phyloP scores from a whole-genome alignment of 202 grass and related monocot genomes.

The Carex arenaria region DNA sequence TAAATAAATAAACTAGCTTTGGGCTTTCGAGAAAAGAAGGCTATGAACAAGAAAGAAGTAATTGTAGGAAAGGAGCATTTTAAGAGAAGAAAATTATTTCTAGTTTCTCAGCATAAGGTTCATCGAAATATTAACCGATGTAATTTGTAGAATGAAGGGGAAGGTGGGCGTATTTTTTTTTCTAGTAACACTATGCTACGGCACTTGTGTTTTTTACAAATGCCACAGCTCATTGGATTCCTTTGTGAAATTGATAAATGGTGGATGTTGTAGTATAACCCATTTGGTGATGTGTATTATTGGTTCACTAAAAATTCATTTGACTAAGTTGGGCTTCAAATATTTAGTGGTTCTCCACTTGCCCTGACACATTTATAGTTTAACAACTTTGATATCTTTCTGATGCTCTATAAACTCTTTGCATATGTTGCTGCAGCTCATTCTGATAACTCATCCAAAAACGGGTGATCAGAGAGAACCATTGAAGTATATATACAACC shows the following conservation, averaged over 20 bases:
- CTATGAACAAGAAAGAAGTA: neutral
- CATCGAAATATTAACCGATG: neutral
- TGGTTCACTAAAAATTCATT: neutral
- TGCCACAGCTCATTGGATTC: neutral
- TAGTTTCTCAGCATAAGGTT: neutral
- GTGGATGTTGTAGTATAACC: neutral
- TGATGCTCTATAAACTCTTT: neutral
- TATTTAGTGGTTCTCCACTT: neutral
- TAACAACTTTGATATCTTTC: neutral
- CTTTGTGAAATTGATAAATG: neutral
- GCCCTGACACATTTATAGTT: neutral
- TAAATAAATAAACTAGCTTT: neutral
- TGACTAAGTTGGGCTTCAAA: neutral
- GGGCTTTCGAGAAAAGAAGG: neutral
- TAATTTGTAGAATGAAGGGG: neutral
- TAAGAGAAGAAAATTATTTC: neutral
- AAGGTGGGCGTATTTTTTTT: neutral
- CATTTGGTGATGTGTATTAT: neutral
- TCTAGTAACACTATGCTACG: neutral
- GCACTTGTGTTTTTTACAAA: neutral
- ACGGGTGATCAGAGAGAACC: conserved; percentile 80
- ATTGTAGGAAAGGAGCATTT: no score
- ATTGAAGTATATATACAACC: conserved; percentile 86
- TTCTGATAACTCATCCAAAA: conserved; percentile 90
- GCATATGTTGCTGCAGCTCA: conserved; percentile 53